A percentile compares a stretch with the other conserved stretches of the same genome.
phyloP scores from a whole-genome alignment of 1,284 basidiomycete genomes.

The Heterobasidion irregulare region DNA sequence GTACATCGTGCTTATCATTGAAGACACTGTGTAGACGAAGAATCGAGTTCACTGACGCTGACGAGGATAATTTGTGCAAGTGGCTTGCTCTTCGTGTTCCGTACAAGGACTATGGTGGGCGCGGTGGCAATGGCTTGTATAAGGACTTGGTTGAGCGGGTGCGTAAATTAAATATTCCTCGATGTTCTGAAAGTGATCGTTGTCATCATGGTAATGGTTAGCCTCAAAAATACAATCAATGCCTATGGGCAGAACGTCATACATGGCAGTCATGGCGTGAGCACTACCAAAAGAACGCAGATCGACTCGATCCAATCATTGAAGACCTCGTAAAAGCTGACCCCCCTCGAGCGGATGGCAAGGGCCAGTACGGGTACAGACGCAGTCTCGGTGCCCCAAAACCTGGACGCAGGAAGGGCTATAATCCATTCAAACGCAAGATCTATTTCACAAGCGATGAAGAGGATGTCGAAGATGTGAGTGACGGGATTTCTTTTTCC shows the following conservation, averaged over 20 bases:
- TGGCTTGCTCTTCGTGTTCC: background rate
- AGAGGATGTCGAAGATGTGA: background rate
- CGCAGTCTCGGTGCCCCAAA: background rate
- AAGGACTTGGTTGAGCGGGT: background rate
- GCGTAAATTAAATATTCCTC: background rate
- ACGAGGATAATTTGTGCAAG: background rate
- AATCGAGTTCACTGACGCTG: background rate
- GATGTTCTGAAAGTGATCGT: background rate
- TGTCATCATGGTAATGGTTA: background rate
- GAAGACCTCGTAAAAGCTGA: conserved; percentile 40
- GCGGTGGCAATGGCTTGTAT: background rate
- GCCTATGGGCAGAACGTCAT: conserved; percentile 57
- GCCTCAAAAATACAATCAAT: background rate
- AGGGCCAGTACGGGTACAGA: background rate
- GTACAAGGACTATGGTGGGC: background rate
- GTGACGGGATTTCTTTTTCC: background rate
- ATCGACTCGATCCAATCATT: conserved; percentile 48
- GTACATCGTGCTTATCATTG: background rate
- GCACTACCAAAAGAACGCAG: conserved; percentile 61
- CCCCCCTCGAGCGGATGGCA: conserved; percentile 5
- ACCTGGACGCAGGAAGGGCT: background rate
- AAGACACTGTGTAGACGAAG: background rate
- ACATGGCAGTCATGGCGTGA: conserved; percentile 75
- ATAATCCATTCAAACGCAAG: background rate
- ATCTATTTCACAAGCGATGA: background rate